Percentiles rank a stretch among this genome's conserved stretches.
Evolutionary conservation across 805 yeast genomes (phyloP).

Genomic region (Cyberlindnera saturnus): DNA sequence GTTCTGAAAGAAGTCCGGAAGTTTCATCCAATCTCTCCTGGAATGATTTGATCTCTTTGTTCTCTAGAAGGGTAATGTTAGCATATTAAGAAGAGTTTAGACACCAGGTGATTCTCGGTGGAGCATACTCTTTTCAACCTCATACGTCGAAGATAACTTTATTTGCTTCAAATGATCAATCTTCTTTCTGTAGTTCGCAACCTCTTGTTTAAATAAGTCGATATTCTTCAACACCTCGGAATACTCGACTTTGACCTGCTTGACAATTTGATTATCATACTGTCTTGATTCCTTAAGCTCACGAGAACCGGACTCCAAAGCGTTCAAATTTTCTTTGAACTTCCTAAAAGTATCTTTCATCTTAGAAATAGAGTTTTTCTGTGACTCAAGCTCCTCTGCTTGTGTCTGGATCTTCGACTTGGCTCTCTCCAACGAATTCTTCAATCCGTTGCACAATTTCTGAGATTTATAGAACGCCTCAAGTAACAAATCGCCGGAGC

Average conservation of each 20-base stretch:
- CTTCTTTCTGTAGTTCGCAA: conserved; percentile 17
- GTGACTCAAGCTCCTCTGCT: conserved; percentile 18
- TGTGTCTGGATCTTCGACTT: conserved; percentile 24
- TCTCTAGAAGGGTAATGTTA: conserved; percentile 17
- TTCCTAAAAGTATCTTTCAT: conserved; percentile 19
- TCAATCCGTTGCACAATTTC: conserved; percentile 28
- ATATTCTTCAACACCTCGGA: conserved; percentile 14
- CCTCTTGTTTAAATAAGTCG: conserved; percentile 18
- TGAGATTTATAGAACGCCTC: conserved; percentile 36
- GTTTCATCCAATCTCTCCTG: conserved; percentile 35
- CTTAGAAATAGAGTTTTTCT: conserved; percentile 19
- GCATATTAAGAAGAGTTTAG: conserved; percentile 7
- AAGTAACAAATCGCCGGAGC: conserved; percentile 31
- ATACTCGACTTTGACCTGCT: conserved; percentile 22
- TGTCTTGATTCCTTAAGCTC: conserved; percentile 21
- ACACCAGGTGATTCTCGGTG: not conserved
- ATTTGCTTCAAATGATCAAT: conserved; percentile 22
- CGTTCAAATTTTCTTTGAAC: conserved; percentile 18
- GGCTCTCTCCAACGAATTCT: conserved; percentile 26
- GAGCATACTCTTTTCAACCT: conserved; percentile 18
- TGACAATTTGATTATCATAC: conserved; percentile 17
- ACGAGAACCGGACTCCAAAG: conserved; percentile 19
- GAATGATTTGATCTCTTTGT: conserved; percentile 29
- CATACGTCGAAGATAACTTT: conserved; percentile 18
- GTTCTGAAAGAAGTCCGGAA: conserved; percentile 42